Base-by-base conservation (phyloP, 345 rosid genomes). In the Abelmoschus esculentus region DNA sequence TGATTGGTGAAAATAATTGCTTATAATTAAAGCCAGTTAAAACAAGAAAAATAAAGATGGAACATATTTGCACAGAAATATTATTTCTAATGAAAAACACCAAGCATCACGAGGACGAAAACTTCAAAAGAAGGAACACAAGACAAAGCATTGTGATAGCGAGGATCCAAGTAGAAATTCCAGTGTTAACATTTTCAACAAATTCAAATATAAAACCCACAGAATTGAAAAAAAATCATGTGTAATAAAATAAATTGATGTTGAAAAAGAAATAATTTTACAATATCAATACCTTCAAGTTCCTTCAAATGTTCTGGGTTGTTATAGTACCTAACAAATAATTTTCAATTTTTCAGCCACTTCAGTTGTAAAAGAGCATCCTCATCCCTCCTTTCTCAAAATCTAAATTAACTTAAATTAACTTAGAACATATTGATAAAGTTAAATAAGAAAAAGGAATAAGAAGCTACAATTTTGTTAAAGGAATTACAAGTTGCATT, bases 1-100 rank as follows among this genome's bases (percentile, higher is more conserved):
- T 75, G 67, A 46, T 52, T 71, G 56, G 59, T 56, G 69, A 60
- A 29, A 29, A 68, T 60, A 75, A 70, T 47, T 72, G 71, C 71
- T 61, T 10, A 44, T 44, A 66, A 54, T 59, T 19, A 62, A 19
- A 59, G 70, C 14, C 49, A 52, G 14, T 59, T 66, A 53, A 4
- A 66, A 70, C 7, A 5, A 59, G 54, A 28, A 46, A 69, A 49
- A 15, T 14, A 47, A 66, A 29, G 42, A 49, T 4, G 3, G 26
- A 29, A 66, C 40, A 46, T 11, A 31, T 11, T 56, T 5, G 15
- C 3, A 7, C n/a, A 26, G 32, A 56, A 56, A 7, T 4, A 7
- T 56, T 56, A 3, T 22, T 56, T 56, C 32, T 56, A 56, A 29
- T 49, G 57, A 49, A 66, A 32, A 49, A 49, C 26, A 49, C 2